A percentile compares a stretch with the other conserved stretches of the same genome.
These are phyloP conservation scores for Micromonas pusilla DNA, from an alignment of 139 green algal species.

Conservation along the genomic window DNA sequence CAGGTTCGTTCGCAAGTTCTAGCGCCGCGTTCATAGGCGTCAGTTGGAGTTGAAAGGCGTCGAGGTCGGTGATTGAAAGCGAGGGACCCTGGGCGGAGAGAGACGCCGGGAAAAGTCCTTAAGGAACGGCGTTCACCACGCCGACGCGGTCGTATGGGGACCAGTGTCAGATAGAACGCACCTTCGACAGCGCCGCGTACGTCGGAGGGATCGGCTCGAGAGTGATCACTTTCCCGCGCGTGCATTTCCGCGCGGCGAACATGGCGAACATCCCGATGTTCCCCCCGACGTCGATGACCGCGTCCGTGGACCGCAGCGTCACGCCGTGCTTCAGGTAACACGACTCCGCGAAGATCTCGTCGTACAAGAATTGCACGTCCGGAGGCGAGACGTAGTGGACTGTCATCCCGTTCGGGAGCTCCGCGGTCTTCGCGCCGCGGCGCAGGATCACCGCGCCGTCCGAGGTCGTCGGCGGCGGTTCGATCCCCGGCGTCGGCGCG, in stretches of 20 bases:
- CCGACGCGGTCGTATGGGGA: no score
- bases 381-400: neutral
- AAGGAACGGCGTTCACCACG: no score
- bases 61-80: no score
- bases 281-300: conserved; percentile 39
- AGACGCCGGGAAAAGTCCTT: no score
- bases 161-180: no score
- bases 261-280: conserved; percentile 43
- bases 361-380: conserved; percentile 37
- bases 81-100: no score
- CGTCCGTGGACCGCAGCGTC: neutral
- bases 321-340: conserved; percentile 29
- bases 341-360: conserved; percentile 25
- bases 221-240: conserved; percentile 24
- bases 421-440: neutral
- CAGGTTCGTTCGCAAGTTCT: conserved; percentile 28
- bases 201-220: conserved; percentile 37
- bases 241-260: neutral
- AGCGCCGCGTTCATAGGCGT: conserved; percentile 30
- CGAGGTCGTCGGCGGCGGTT: neutral
- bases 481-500: no score
- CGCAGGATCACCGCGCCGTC: neutral
- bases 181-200: conserved; percentile 35
- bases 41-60: no score
- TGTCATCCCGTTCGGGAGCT: neutral